Evolutionary conservation across 1,139 yeast species (phyloP).

Genomic region (Chernovozyma aurita): DNA sequence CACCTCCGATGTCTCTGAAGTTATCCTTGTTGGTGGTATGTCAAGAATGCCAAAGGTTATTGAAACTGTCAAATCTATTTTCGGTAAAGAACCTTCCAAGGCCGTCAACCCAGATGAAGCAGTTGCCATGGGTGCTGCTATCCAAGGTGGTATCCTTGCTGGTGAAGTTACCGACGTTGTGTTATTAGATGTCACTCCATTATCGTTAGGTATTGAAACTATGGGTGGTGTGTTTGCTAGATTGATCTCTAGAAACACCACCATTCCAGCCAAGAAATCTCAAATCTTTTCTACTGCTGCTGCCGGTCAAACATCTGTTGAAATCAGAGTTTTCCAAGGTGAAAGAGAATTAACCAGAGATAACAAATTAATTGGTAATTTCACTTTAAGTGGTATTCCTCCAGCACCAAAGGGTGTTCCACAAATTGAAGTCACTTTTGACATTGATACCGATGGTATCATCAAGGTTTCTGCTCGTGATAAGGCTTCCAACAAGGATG

Average conservation of each 20-base stretch:
- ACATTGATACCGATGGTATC: constrained; percentile 98
- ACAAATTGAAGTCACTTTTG: constrained; percentile 96
- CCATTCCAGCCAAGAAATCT: constrained; percentile 95
- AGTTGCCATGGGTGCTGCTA: constrained; percentile 99
- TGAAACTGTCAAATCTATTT: constrained; percentile 89
- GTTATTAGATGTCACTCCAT: constrained; percentile 95
- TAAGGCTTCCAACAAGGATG: constrained; percentile 97
- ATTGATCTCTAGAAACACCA: constrained; percentile 95
- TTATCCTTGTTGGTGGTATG: constrained; percentile 99
- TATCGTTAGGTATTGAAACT: constrained; percentile 97
- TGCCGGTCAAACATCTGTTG: constrained; percentile 98
- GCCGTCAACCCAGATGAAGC: constrained; percentile 99
- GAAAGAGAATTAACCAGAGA: constrained; percentile 99
- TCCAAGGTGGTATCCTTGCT: constrained; percentile 97
- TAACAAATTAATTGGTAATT: constrained; percentile 98
- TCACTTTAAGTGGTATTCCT: constrained; percentile 92
- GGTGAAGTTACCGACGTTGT: constrained; percentile 98
- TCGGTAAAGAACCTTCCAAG: constrained; percentile 95
- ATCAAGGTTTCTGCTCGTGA: constrained; percentile 98
- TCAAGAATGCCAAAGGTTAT: constrained; percentile 99
- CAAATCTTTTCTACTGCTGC: constrained; percentile 98
- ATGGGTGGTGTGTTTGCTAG: constrained; percentile 99
- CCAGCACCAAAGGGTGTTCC: constrained; percentile 99
- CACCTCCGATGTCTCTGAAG: constrained; percentile 88
- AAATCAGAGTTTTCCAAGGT: constrained; percentile 99